phyloP scores from a whole-genome alignment of 106 monocot species.

The Apostasia ramifera region DNA sequence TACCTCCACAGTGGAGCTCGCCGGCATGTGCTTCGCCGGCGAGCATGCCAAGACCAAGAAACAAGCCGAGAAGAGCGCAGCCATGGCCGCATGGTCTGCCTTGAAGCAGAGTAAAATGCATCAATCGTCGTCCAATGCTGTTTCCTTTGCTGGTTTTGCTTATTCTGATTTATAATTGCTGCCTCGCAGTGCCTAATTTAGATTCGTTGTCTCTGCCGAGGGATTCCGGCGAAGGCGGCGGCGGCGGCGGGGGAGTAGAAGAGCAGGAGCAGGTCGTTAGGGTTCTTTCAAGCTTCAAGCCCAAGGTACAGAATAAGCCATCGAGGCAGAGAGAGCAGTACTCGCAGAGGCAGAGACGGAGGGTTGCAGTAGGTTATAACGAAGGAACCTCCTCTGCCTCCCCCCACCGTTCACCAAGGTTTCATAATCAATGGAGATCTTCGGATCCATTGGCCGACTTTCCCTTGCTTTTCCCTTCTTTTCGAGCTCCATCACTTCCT shows the following conservation, averaged over 20 bases:
- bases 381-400: conserved; percentile 2
- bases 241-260: not conserved
- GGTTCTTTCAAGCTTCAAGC: conserved; percentile 6
- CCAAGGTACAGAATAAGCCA: conserved; percentile 7
- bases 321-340: conserved; percentile 1
- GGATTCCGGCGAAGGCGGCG: not conserved
- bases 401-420: not conserved
- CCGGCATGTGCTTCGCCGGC: conserved; percentile 40
- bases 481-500: not conserved
- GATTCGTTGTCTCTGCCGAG: conserved; percentile 10
- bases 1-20: conserved; percentile 50
- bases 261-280: conserved; percentile 12
- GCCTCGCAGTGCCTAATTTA: conserved; percentile 11
- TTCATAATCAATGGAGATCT: conserved; percentile 8
- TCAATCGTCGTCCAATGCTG: not conserved
- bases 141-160: not conserved
- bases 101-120: conserved; percentile 25
- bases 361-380: not conserved
- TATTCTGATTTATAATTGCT: not conserved
- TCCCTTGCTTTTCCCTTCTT: not conserved
- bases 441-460: not conserved
- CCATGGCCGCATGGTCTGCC: conserved; percentile 60
- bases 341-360: not conserved
- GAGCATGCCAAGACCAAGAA: conserved; percentile 66
- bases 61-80: conserved; percentile 70